Base-by-base conservation (phyloP, 495 filamentous ascomycete genomes). In the Diplogelasinospora grovesii region DNA sequence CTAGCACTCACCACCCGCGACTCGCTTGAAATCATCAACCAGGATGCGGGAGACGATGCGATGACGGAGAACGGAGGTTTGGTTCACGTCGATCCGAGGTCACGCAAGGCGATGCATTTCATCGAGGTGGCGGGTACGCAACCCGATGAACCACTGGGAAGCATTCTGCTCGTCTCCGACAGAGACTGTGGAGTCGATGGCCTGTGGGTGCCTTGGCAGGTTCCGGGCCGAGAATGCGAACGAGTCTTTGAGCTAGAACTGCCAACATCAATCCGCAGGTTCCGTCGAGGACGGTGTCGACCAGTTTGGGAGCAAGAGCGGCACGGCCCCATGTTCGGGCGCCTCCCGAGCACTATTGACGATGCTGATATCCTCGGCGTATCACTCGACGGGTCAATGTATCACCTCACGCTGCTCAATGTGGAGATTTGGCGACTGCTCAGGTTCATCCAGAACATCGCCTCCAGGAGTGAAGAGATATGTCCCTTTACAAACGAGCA, bases 331-430 rank as follows among this genome's bases (percentile, higher is more conserved):
- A 48, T 46, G 14, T 68, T 54, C 36, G 62, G 48, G 10, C 45
- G 54, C 13, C 37, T 59, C 13, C 45, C 49, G 16, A 58, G 38
- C 33, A 56, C 48, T 2, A 32, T 39, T 6, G 52, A 59, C 28
- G 57, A 64, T 27, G 56, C 64, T 8, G 66, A 73, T 26, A 65
- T 74, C 10, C 67, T 88, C 23, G 85, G 83, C 1, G 66, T 78
- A 6, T 74, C 73, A 20, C 71, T 83, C 18, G 76, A 83, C 50
- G 85, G 85, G 3, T 73, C 79, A 0, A 47, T 88, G 11, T 70
- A 72, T 39, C 73, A 79, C 21, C 74, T 88, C 41, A 64, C 70
- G n/a, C 53, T 78, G 10, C 51, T 89, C 0, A 49, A 58, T 1
- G 56, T 69, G 36, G 57, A 72, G 13, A 64, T 74, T 21, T 80